A percentile compares a stretch with the other conserved stretches of the same genome.
Conservation (phyloP, 768 basidiomycete genomes). For the Multifurca ochricompacta region DNA sequence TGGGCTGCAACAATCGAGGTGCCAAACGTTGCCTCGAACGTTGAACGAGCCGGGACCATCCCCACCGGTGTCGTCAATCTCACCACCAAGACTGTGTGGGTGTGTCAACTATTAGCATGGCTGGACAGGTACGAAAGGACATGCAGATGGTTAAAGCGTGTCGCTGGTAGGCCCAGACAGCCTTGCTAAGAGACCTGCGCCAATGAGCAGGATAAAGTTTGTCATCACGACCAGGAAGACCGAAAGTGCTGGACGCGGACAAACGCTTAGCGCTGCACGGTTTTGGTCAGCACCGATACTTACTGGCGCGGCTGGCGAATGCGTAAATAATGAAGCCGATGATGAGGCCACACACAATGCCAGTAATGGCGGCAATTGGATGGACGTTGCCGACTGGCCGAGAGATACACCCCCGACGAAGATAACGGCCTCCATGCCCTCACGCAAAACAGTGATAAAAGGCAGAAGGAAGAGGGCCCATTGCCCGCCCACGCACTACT, state of each 20-base stretch:
- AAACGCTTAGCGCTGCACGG: not conserved
- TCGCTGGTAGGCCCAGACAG: slow-evolving; percentile 63
- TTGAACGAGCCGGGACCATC: slow-evolving; percentile 81
- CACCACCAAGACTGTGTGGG: slow-evolving; percentile 47
- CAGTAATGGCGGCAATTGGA: slow-evolving; percentile 84
- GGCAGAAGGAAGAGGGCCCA: slow-evolving; percentile 90
- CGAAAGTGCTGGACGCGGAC: slow-evolving; percentile 47
- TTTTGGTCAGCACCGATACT: slow-evolving; percentile 21
- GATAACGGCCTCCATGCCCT: slow-evolving; percentile 89
- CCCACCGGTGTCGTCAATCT: slow-evolving; percentile 59
- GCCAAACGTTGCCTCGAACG: slow-evolving; percentile 82
- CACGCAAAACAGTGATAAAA: slow-evolving; percentile 85
- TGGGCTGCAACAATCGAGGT: slow-evolving; percentile 73
- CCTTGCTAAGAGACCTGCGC: slow-evolving; percentile 86
- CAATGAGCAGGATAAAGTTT: slow-evolving; percentile 86
- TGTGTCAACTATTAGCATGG: not conserved
- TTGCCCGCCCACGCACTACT: slow-evolving; percentile 48
- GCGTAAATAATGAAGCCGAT: slow-evolving; percentile 73
- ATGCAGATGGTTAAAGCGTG: slow-evolving; percentile 54
- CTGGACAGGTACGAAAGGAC: slow-evolving; percentile 12
- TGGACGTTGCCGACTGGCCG: slow-evolving; percentile 69
- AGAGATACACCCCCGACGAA: slow-evolving; percentile 94
- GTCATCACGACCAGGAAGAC: slow-evolving; percentile 91
- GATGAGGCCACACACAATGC: slow-evolving; percentile 67
- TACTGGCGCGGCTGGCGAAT: slow-evolving; percentile 68